Evolutionary conservation across 805 yeast genomes (phyloP).

Genomic region (Saturnispora mendoncae): DNA sequence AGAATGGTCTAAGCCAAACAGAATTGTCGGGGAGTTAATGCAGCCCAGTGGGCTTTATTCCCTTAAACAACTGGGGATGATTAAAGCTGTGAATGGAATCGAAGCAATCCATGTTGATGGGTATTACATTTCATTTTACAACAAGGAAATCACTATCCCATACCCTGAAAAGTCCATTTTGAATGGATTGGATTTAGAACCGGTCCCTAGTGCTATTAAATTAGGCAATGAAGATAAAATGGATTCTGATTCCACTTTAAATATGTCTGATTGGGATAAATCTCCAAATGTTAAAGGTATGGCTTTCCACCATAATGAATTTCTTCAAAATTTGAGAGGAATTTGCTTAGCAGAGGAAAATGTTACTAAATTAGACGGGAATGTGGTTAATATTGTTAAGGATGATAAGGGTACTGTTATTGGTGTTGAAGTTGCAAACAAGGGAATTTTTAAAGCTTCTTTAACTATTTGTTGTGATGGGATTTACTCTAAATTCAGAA

Average conservation of each 20-base stretch:
- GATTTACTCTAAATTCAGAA: constrained; percentile 86
- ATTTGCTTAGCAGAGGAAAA: constrained; percentile 64
- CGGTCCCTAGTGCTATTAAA: constrained; percentile 45
- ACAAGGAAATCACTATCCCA: constrained; percentile 47
- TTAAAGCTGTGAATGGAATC: constrained; percentile 59
- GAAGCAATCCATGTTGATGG: constrained; percentile 75
- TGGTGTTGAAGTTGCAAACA: constrained; percentile 60
- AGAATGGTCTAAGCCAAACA: constrained; percentile 86
- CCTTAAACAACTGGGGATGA: constrained; percentile 73
- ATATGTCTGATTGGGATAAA: constrained; percentile 46
- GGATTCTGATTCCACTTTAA: constrained; percentile 40
- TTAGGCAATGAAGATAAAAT: constrained; percentile 51
- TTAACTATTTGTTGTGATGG: constrained; percentile 85
- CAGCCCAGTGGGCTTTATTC: constrained; percentile 97
- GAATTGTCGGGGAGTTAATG: constrained; percentile 94
- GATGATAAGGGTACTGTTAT: constrained; percentile 44
- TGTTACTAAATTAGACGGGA: constrained; percentile 74
- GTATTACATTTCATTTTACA: constrained; percentile 65
- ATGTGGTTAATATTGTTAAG: constrained; percentile 58
- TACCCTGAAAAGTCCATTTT: constrained; percentile 59
- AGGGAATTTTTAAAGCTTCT: constrained; percentile 44
- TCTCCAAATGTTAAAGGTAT: constrained; percentile 60
- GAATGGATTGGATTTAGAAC: constrained; percentile 34
- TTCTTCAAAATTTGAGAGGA: constrained; percentile 63
- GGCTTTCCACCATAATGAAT: constrained; percentile 89